phyloP scores from a whole-genome alignment of 805 yeast genomes.

The Candida easanensis region DNA sequence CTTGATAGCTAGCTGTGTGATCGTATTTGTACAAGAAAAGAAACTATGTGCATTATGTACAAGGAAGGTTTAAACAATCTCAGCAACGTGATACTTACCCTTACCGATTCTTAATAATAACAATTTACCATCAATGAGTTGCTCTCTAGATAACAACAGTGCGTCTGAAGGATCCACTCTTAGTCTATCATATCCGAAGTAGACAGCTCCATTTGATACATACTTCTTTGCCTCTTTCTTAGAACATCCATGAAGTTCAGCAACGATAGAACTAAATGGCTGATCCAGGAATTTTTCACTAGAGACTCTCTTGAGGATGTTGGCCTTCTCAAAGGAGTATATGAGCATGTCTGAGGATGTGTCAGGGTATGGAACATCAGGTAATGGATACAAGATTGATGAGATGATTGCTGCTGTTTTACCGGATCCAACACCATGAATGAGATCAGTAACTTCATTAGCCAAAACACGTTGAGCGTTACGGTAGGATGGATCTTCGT shows the following conservation, averaged over 20 bases:
- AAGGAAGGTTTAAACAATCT: conserved; percentile 27
- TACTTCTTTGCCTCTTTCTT: conserved; percentile 59
- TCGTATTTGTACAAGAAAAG: not conserved
- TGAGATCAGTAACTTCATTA: conserved; percentile 76
- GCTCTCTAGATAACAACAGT: conserved; percentile 45
- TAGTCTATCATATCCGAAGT: conserved; percentile 57
- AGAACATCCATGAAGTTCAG: conserved; percentile 45
- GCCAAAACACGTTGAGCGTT: conserved; percentile 79
- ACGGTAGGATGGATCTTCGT: conserved; percentile 56
- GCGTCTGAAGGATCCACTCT: conserved; percentile 51
- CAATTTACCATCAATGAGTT: conserved; percentile 56
- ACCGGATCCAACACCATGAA: conserved; percentile 82
- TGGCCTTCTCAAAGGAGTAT: conserved; percentile 55
- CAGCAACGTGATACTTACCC: conserved; percentile 57
- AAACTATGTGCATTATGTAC: not conserved
- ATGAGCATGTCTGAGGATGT: conserved; percentile 48
- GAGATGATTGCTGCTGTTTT: conserved; percentile 65
- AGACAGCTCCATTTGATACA: conserved; percentile 69
- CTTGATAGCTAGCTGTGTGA: no score
- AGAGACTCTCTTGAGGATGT: conserved; percentile 42
- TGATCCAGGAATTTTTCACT: conserved; percentile 34
- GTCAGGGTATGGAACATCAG: conserved; percentile 47
- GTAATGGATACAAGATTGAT: conserved; percentile 60
- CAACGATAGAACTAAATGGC: conserved; percentile 51
- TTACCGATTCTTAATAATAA: conserved; percentile 76